phyloP scores from a whole-genome alignment of 2,329 filamentous ascomycete genomes.

The Exophiala dermatitidis region DNA sequence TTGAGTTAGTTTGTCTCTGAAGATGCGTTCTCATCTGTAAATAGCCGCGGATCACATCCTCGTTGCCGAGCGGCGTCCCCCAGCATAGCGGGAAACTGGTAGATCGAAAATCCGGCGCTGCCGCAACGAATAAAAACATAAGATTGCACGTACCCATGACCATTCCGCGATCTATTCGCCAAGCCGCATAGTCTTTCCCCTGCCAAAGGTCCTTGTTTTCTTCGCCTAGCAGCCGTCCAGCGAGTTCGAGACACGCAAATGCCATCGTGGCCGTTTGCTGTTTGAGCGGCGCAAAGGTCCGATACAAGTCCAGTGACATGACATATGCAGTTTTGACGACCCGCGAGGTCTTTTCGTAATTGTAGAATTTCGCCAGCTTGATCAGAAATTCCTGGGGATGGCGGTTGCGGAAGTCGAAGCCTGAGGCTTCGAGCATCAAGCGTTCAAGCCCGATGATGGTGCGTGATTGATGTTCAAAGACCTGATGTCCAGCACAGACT shows the following conservation, averaged over 20 bases:
- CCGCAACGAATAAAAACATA: too few species aligned
- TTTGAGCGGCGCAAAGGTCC: slow-evolving; percentile 87
- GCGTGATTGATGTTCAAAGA: slow-evolving; percentile 72
- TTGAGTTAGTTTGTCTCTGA: not conserved
- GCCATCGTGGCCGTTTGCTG: slow-evolving; percentile 81
- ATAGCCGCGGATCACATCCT: not conserved
- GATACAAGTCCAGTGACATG: slow-evolving; percentile 82
- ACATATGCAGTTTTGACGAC: slow-evolving; percentile 67
- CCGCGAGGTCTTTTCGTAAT: slow-evolving; percentile 44
- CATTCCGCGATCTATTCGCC: slow-evolving; percentile 41
- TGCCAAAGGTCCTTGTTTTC: slow-evolving; percentile 46
- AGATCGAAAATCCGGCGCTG: too few species aligned
- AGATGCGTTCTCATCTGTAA: not conserved
- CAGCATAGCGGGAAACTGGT: not conserved
- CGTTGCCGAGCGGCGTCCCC: not conserved
- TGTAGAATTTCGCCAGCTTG: slow-evolving; percentile 63
- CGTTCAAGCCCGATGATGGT: slow-evolving; percentile 84
- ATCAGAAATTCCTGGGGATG: slow-evolving; percentile 79
- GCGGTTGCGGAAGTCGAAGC: slow-evolving; percentile 87
- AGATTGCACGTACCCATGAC: slow-evolving; percentile 39
- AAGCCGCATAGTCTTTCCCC: slow-evolving; percentile 44
- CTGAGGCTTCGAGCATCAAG: slow-evolving; percentile 82
- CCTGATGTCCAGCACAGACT: slow-evolving; percentile 39
- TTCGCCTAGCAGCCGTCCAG: slow-evolving; percentile 56
- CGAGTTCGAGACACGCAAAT: slow-evolving; percentile 72